Conservation (phyloP, 345 rosid species). For the Corymbia maculata region DNA sequence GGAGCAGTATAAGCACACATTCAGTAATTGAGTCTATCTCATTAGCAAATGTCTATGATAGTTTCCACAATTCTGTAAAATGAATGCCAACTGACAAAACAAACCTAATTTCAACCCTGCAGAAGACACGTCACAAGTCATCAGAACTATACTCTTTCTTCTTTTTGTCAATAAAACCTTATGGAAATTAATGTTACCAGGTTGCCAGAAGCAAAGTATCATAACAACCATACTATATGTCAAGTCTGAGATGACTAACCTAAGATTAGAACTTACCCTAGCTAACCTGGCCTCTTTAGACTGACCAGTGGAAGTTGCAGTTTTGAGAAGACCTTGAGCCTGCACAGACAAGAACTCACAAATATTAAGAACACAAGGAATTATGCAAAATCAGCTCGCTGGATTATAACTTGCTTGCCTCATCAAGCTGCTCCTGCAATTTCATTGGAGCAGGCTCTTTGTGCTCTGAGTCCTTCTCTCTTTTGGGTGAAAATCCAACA, state of each 20-base stretch:
- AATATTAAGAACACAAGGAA: background rate
- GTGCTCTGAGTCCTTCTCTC: slow-evolving; percentile 32
- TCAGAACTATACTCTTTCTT: background rate
- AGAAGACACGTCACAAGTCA: background rate
- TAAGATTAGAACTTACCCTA: slow-evolving; percentile 53
- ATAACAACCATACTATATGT: background rate
- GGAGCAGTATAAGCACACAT: background rate
- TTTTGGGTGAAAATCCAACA: slow-evolving; percentile 23
- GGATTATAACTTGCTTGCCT: slow-evolving; percentile 36
- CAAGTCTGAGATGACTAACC: background rate
- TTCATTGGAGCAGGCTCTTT: slow-evolving; percentile 30
- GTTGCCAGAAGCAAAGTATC: background rate
- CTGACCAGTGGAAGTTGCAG: slow-evolving; percentile 74
- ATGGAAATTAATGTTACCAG: background rate
- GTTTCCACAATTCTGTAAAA: background rate
- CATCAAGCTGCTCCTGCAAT: slow-evolving; percentile 86
- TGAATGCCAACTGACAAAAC: background rate
- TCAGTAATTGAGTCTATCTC: background rate
- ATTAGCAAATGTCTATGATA: background rate
- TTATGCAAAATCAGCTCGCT: background rate
- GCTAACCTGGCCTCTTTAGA: slow-evolving; percentile 98
- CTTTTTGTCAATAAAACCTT: background rate
- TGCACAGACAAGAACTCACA: slow-evolving; percentile 15
- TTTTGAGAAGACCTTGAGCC: slow-evolving; percentile 96
- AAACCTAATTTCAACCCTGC: background rate